Evolutionary conservation across 495 filamentous ascomycete genomes (phyloP).

Genomic region (Aspergillus hancockii): DNA sequence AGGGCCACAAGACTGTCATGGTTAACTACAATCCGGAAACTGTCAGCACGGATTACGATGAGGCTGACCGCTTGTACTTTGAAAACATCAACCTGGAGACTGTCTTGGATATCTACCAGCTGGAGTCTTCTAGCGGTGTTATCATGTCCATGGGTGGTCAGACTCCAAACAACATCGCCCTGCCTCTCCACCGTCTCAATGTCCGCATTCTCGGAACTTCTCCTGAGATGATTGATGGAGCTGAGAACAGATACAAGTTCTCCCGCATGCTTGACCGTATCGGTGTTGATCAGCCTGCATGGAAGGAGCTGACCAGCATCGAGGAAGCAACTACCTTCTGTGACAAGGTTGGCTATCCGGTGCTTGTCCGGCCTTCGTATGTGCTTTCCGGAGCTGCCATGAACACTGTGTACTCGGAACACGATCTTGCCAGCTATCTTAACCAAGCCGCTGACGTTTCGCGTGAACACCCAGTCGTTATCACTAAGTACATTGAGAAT

Average conservation of each 20-base stretch:
- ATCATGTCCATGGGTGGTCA: slow-evolving; percentile 98
- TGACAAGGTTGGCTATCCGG: slow-evolving; percentile 85
- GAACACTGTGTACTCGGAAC: slow-evolving; percentile 95
- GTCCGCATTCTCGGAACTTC: slow-evolving; percentile 93
- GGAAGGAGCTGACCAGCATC: slow-evolving; percentile 95
- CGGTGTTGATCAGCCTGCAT: slow-evolving; percentile 90
- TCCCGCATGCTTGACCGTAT: slow-evolving; percentile 96
- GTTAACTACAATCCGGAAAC: slow-evolving; percentile 97
- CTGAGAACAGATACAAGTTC: slow-evolving; percentile 98
- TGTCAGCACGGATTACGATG: slow-evolving; percentile 93
- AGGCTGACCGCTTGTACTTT: slow-evolving; percentile 93
- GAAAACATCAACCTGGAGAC: slow-evolving; percentile 97
- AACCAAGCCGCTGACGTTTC: slow-evolving; percentile 88
- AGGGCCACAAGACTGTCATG: slow-evolving; percentile 95
- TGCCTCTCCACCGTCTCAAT: slow-evolving; percentile 83
- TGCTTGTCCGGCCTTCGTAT: slow-evolving; percentile 94
- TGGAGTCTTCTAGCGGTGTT: slow-evolving; percentile 86
- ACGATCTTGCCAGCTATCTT: slow-evolving; percentile 88
- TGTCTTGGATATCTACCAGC: slow-evolving; percentile 90
- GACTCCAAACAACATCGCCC: slow-evolving; percentile 96
- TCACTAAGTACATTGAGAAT: slow-evolving; percentile 98
- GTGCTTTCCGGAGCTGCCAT: slow-evolving; percentile 97
- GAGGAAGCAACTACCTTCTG: slow-evolving; percentile 86
- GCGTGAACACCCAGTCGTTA: slow-evolving; percentile 97
- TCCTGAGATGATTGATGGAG: slow-evolving; percentile 97